Conservation (phyloP, 441 rosid genomes). For the Adansonia rubrostipa region DNA sequence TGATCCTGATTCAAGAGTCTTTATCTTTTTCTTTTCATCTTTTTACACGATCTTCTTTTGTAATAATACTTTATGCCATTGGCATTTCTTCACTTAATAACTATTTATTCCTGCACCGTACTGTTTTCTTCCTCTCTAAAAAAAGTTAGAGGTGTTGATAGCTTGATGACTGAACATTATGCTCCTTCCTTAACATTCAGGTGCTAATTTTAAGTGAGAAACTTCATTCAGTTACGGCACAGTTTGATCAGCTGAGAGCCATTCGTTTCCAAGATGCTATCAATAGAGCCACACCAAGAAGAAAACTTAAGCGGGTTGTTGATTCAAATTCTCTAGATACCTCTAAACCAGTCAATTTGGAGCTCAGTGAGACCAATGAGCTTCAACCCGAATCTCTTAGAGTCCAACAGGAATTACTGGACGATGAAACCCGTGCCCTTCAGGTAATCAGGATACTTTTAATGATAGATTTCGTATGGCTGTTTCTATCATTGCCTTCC, state of each 20-base stretch:
- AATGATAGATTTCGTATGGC: constrained; percentile 4
- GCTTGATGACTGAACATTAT: background rate
- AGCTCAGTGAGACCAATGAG: constrained; percentile 50
- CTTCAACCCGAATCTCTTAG: constrained; percentile 56
- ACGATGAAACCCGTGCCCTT: constrained; percentile 91
- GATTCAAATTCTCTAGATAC: constrained; percentile 49
- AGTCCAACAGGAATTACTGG: constrained; percentile 78
- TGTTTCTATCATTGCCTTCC: background rate
- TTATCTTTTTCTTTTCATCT: background rate
- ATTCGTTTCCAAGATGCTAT: constrained; percentile 90
- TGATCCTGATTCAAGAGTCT: background rate
- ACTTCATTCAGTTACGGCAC: constrained; percentile 83
- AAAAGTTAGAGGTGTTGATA: background rate
- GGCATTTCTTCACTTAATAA: background rate
- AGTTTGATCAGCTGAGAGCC: constrained; percentile 82
- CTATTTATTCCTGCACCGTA: background rate
- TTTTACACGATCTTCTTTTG: background rate
- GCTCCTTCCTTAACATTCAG: constrained; percentile 44
- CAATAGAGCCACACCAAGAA: constrained; percentile 75
- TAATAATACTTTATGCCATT: background rate
- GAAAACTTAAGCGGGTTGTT: constrained; percentile 56
- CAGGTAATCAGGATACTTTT: constrained; percentile 55
- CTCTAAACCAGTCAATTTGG: constrained; percentile 39
- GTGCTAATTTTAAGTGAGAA: constrained; percentile 92
- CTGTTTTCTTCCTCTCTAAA: background rate